A percentile compares a stretch with the other conserved stretches of the same genome.
Conservation (phyloP, 2,329 filamentous ascomycete genomes). For the Trichoderma sp. region DNA sequence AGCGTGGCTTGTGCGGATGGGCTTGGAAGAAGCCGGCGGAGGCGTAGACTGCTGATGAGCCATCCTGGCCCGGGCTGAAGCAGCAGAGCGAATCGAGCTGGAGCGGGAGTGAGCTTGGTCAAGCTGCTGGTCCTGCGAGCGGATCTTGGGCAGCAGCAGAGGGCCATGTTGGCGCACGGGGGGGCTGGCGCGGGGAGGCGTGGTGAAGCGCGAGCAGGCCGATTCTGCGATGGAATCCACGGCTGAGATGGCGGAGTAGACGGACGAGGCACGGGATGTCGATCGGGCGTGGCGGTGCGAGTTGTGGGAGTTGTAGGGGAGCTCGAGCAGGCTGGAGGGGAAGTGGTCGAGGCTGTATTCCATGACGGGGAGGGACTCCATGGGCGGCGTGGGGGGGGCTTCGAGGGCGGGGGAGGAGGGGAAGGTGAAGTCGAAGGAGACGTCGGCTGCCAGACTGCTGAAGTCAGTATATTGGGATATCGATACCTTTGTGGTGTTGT, state of each 20-base stretch:
- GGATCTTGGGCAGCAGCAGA: conserved; percentile 80
- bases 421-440: conserved; percentile 64
- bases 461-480: conserved; percentile 28
- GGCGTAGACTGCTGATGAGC: conserved; percentile 31
- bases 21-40: conserved; percentile 28
- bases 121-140: conserved; percentile 78
- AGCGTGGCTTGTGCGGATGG: conserved; percentile 51
- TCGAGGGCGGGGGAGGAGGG: conserved; percentile 38
- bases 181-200: conserved; percentile 64
- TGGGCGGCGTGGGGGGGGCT: conserved; percentile 36
- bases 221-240: conserved; percentile 61
- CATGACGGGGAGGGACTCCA: conserved; percentile 30
- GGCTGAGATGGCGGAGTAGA: conserved; percentile 58
- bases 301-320: conserved; percentile 49
- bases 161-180: conserved; percentile 79
- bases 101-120: conserved; percentile 40
- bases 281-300: conserved; percentile 63
- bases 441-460: conserved; percentile 61
- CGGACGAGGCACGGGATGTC: conserved; percentile 66
- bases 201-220: conserved; percentile 66
- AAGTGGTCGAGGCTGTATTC: conserved; percentile 55
- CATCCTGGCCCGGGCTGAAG: conserved; percentile 17
- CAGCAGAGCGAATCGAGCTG: conserved; percentile 18
- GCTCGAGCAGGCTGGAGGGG: conserved; percentile 51
- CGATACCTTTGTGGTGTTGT: no score